A percentile compares a stretch with the other conserved stretches of the same genome.
phyloP scores from a whole-genome alignment of 2,329 filamentous ascomycete genomes.

The Aspergillus sp. region DNA sequence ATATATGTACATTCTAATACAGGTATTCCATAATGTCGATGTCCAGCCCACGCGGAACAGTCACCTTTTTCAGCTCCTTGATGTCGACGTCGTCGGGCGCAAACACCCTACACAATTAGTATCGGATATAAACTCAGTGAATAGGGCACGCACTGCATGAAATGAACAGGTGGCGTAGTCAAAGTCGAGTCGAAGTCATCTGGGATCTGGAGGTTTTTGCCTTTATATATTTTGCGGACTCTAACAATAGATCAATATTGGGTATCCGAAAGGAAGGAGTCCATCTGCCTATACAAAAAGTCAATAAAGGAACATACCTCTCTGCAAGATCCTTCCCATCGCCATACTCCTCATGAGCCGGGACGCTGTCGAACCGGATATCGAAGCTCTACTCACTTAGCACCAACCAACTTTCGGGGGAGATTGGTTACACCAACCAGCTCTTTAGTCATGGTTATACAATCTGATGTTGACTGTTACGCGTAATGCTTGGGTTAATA shows the following conservation, averaged over 20 bases:
- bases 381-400: slow-evolving; percentile 3
- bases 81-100: slow-evolving; percentile 8
- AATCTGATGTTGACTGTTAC: not conserved
- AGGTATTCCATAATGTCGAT: slow-evolving; percentile 3
- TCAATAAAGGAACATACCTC: not conserved
- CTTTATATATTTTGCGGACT: slow-evolving; percentile 13
- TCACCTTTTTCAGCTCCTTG: slow-evolving; percentile 5
- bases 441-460: not conserved
- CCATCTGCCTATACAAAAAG: no score
- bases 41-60: slow-evolving; percentile 4
- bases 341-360: slow-evolving; percentile 4
- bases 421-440: not conserved
- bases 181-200: slow-evolving; percentile 20
- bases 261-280: no score
- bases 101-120: slow-evolving; percentile 2
- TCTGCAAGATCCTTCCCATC: slow-evolving; percentile 7
- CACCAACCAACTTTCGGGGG: not conserved
- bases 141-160: slow-evolving; percentile 12
- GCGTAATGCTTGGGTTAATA: not conserved
- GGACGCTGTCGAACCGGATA: slow-evolving; percentile 5
- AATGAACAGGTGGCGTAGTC: slow-evolving; percentile 21
- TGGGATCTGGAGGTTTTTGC: slow-evolving; percentile 16
- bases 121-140: no score
- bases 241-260: no score
- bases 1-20: not conserved